Evolutionary conservation across 805 yeast genomes (phyloP).

Genomic region (Pichia phayaonensis): DNA sequence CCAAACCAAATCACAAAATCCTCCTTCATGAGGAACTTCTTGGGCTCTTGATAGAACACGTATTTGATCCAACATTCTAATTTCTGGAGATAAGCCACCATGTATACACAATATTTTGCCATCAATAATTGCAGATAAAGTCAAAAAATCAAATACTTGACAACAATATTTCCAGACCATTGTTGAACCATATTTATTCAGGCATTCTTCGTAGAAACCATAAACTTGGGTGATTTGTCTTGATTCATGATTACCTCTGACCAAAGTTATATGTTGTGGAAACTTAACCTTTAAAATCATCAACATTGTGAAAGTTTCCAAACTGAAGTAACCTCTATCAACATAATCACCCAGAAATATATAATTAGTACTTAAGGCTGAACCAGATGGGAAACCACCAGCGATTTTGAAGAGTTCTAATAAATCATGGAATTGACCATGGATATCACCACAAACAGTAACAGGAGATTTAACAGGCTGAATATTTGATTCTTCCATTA

Average conservation of each 20-base stretch:
- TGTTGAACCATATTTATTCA: constrained; percentile 87
- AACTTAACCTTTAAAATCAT: constrained; percentile 85
- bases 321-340: constrained; percentile 92
- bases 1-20: constrained; percentile 96
- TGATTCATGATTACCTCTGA: constrained; percentile 96
- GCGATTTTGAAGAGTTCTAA: constrained; percentile 82
- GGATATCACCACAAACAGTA: constrained; percentile 95
- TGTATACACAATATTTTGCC: constrained; percentile 93
- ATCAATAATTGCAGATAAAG: constrained; percentile 92
- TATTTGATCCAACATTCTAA: constrained; percentile 94
- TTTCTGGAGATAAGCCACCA: constrained; percentile 96
- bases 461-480: constrained; percentile 93
- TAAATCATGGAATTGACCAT: constrained; percentile 95
- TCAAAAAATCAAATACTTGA: constrained; percentile 89
- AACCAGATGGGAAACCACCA: constrained; percentile 84
- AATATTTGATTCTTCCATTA: constrained; percentile 94
- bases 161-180: constrained; percentile 96
- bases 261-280: constrained; percentile 69
- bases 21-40: constrained; percentile 99
- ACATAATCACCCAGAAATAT: constrained; percentile 94
- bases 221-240: constrained; percentile 98
- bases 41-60: constrained; percentile 92
- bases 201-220: constrained; percentile 94
- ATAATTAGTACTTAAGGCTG: constrained; percentile 43
- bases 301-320: constrained; percentile 87